phyloP scores from a whole-genome alignment of 495 filamentous ascomycete genomes.

The Talaromyces ruber region DNA sequence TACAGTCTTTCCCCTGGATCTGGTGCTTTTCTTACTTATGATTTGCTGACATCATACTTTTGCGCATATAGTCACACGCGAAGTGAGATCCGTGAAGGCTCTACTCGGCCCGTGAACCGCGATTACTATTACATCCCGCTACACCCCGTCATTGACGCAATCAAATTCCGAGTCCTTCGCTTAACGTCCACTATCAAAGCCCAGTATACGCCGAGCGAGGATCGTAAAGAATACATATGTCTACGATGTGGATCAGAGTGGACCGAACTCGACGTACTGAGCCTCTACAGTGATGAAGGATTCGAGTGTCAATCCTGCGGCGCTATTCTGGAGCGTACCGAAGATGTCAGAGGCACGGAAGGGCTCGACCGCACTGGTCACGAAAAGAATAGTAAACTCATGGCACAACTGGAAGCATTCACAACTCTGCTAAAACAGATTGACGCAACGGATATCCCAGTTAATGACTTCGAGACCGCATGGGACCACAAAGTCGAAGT shows the following conservation, averaged over 20 bases:
- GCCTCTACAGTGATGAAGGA: conserved; percentile 50
- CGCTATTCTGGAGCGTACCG: conserved; percentile 52
- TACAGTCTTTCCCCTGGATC: conserved; percentile 26
- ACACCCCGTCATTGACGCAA: conserved; percentile 86
- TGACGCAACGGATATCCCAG: conserved; percentile 72
- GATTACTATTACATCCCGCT: conserved; percentile 98
- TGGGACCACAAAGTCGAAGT: conserved; percentile 44
- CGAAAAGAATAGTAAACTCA: conserved; percentile 79
- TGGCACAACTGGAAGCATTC: conserved; percentile 78
- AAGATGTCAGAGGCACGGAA: conserved; percentile 54
- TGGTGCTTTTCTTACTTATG: conserved; percentile 1
- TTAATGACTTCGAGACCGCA: conserved; percentile 79
- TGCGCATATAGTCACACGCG: conserved; percentile 54
- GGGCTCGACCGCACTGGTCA: conserved; percentile 55
- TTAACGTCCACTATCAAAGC: conserved; percentile 78
- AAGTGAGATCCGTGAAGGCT: conserved; percentile 68
- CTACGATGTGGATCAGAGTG: conserved; percentile 69
- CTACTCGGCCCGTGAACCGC: conserved; percentile 68
- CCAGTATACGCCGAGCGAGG: conserved; percentile 66
- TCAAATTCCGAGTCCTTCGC: conserved; percentile 86
- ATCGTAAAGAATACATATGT: conserved; percentile 87
- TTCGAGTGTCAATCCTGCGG: conserved; percentile 82
- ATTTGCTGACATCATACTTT: conserved; percentile 9
- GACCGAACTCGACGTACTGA: conserved; percentile 80
- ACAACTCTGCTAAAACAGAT: conserved; percentile 79